Percentiles rank a stretch among this genome's conserved stretches.
phyloP scores from a whole-genome alignment of 352 stramenopile genomes.

The Salisapilia sapeloensis region DNA sequence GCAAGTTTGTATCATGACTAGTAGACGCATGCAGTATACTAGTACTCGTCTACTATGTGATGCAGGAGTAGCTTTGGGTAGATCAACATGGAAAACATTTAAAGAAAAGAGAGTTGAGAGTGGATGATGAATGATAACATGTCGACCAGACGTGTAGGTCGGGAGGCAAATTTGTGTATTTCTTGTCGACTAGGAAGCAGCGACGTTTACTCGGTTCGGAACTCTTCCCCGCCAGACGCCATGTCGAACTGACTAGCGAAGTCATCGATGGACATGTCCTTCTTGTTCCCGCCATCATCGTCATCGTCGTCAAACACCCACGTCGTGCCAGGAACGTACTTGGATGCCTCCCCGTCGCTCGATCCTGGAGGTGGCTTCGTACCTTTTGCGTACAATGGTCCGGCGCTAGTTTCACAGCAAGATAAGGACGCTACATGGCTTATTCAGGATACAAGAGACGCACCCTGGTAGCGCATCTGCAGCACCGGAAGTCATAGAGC shows the following conservation, averaged over 20 bases:
- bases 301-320: constrained; percentile 81
- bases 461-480: constrained; percentile 68
- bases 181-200: too few relatives aligned
- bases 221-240: constrained; percentile 73
- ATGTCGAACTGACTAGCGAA: constrained; percentile 80
- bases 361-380: constrained; percentile 46
- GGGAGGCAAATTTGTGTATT: too few relatives aligned
- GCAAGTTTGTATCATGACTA: too few relatives aligned
- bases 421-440: constrained; percentile 1
- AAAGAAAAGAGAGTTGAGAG: too few relatives aligned
- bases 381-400: constrained; percentile 66
- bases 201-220: constrained; percentile 74
- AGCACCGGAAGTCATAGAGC: constrained; percentile 70
- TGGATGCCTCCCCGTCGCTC: constrained; percentile 39
- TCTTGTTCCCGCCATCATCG: constrained; percentile 31
- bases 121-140: too few relatives aligned
- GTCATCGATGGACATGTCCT: constrained; percentile 72
- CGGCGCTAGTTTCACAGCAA: constrained; percentile 15
- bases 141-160: too few relatives aligned
- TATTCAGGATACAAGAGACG: constrained; percentile 3
- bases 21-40: too few relatives aligned
- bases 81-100: too few relatives aligned
- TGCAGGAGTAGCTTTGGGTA: too few relatives aligned
- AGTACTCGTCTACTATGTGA: too few relatives aligned
- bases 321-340: constrained; percentile 79